Percentiles rank a stretch among this genome's conserved stretches.
These are phyloP conservation scores for Ceriops decandra DNA, from an alignment of 345 rosid genomes.

Conservation along the genomic window DNA sequence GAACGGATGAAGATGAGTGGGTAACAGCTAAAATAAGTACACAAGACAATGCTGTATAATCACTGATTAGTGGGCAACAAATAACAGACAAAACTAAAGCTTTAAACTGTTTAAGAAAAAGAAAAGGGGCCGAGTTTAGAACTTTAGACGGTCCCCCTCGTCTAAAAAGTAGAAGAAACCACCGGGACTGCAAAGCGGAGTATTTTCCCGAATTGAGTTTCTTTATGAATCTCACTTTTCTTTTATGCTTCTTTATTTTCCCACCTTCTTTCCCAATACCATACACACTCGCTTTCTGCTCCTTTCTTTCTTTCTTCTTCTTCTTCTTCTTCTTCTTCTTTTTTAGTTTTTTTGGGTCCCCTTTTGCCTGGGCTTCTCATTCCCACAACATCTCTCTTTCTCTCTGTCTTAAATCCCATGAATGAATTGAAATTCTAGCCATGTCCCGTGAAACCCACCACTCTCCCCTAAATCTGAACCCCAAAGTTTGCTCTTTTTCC, in stretches of 20 bases:
- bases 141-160: no score
- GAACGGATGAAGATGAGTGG: no score
- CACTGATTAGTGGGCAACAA: no score
- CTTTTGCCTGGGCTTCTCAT: background rate
- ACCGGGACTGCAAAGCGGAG: no score
- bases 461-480: background rate
- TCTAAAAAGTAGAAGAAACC: no score
- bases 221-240: constrained; percentile 13
- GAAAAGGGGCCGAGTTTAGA: no score
- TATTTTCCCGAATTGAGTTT: background rate
- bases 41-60: no score
- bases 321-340: background rate
- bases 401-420: no score
- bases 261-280: constrained; percentile 40
- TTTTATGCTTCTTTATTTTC: constrained; percentile 23
- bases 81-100: no score
- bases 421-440: constrained; percentile 8
- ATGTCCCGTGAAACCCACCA: constrained; percentile 37
- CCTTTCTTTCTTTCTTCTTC: background rate
- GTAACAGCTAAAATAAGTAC: no score
- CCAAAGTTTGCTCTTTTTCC: background rate
- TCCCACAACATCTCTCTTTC: no score
- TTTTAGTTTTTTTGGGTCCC: background rate
- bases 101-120: no score
- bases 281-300: background rate